Evolutionary conservation across 257 asterid species (phyloP), one percentile per base, ranked within the genome.

Genomic region (Nicotiana tabacum): DNA sequence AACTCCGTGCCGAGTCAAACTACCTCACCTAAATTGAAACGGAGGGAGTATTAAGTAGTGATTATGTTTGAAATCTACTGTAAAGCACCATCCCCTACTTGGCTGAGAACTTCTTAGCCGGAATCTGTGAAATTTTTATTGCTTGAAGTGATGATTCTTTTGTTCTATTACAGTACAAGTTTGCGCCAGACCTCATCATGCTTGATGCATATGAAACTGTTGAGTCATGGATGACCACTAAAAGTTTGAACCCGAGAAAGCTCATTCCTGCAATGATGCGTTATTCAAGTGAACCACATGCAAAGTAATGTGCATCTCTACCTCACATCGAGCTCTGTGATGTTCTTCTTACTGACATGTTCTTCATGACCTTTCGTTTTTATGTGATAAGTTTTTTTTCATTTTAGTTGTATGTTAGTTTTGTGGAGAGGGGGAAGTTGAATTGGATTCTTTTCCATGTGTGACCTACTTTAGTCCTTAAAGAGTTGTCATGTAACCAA

Each of bases 251-350:
- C 86, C 98, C 99, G 13, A 91, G 97, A 87, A 96, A 94, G 90
- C 95, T 96, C 88, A 92, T 96, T 90, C 98, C 99, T 79, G 98
- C 99, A 77, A 96, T 96, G 99, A 91, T 96, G 99, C 96, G 99
- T 51, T 96, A 96, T 91, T 94, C 98, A 66, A 93, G 95, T 57
- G 99, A 96, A 90, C 97, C 97, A 64, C 99, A 90, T 86, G 98
- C 98, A 66, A 96, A 91, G 99, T 96, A 96, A 90, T 85, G 76
- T 85, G 37, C 64, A 82, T 83, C 66, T 87, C 84, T 46, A 24
- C 60, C 78, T 72, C 48, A 29, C 78, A 46, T 72, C 10, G 7
- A 72, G 37, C 27, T 72, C 62, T 86, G 55, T 24, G 37, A 24
- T 53, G 58, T 15, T 72, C 10, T 80, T 87, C 58, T 78, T 77